These are phyloP conservation scores for Tillandsia leiboldiana DNA, from an alignment of 176 grass and related monocot genomes.

Conservation along the genomic window DNA sequence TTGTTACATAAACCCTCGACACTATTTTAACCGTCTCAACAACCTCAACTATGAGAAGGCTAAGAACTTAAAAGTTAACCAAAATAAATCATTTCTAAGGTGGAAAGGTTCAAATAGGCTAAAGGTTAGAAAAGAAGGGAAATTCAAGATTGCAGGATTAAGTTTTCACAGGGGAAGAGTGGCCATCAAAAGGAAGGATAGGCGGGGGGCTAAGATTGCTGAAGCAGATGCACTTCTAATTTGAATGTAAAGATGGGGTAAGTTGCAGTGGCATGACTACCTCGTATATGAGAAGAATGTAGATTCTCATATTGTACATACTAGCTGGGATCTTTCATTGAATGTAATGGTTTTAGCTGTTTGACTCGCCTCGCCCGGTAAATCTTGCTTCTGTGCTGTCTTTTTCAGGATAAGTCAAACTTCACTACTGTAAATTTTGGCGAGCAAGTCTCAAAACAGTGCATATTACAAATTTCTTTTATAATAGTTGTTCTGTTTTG, in stretches of 20 bases:
- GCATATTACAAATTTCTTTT: too few species aligned
- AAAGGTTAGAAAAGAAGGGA: constrained; percentile 24
- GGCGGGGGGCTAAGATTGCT: constrained; percentile 36
- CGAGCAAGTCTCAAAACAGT: too few species aligned
- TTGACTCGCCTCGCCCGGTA: too few species aligned
- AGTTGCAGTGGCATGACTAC: not conserved
- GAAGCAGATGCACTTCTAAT: constrained; percentile 34
- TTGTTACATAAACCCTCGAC: constrained; percentile 45
- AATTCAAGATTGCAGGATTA: constrained; percentile 23
- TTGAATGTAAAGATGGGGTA: constrained; percentile 7
- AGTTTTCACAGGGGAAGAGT: constrained; percentile 39
- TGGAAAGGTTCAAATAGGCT: constrained; percentile 23
- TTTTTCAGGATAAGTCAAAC: too few species aligned
- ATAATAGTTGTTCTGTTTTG: too few species aligned
- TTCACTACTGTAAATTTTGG: too few species aligned
- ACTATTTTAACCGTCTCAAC: constrained; percentile 44
- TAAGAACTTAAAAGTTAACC: constrained; percentile 22
- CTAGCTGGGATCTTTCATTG: too few species aligned
- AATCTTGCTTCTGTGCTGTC: too few species aligned
- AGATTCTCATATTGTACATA: too few species aligned
- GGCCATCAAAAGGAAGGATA: constrained; percentile 34
- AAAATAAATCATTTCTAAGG: not conserved
- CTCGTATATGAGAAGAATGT: not conserved
- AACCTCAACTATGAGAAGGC: constrained; percentile 9
- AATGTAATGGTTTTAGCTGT: too few species aligned